These are phyloP conservation scores for Eucalyptus sp. DNA, from an alignment of 345 rosid genomes.

Conservation along the genomic window DNA sequence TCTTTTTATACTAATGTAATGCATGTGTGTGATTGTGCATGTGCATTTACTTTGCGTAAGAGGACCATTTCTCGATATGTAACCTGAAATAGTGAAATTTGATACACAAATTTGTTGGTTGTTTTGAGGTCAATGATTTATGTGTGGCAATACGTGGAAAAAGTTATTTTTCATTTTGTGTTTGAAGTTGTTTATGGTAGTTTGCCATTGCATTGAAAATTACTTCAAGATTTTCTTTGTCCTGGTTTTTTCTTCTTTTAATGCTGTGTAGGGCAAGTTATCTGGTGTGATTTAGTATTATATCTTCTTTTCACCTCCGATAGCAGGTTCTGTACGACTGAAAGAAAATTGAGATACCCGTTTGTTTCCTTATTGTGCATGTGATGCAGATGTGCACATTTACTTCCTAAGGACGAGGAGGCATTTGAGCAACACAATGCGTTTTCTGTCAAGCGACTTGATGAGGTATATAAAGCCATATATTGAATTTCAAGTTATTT, in stretches of 20 bases:
- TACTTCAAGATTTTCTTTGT: background rate
- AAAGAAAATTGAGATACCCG: background rate
- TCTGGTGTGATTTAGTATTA: background rate
- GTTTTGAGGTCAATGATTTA: background rate
- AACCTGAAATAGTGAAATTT: background rate
- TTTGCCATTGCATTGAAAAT: background rate
- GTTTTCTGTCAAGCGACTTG: slow-evolving; percentile 66
- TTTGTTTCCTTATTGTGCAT: background rate
- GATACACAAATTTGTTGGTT: background rate
- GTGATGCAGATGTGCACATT: slow-evolving; percentile 68
- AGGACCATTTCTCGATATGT: background rate
- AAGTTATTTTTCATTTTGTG: background rate
- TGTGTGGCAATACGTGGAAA: background rate
- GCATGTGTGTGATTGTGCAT: background rate
- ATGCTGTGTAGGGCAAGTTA: background rate
- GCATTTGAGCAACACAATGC: slow-evolving; percentile 71
- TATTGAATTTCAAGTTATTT: background rate
- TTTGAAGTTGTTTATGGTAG: background rate
- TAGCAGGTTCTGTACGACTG: background rate
- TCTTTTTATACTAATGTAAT: background rate
- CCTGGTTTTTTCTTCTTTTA: background rate
- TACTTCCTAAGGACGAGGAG: slow-evolving; percentile 89
- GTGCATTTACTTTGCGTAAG: background rate
- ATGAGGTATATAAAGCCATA: slow-evolving; percentile 47
- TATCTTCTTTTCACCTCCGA: background rate